Conservation (phyloP, 495 filamentous ascomycete species). For the Podospora pseudocomata region DNA sequence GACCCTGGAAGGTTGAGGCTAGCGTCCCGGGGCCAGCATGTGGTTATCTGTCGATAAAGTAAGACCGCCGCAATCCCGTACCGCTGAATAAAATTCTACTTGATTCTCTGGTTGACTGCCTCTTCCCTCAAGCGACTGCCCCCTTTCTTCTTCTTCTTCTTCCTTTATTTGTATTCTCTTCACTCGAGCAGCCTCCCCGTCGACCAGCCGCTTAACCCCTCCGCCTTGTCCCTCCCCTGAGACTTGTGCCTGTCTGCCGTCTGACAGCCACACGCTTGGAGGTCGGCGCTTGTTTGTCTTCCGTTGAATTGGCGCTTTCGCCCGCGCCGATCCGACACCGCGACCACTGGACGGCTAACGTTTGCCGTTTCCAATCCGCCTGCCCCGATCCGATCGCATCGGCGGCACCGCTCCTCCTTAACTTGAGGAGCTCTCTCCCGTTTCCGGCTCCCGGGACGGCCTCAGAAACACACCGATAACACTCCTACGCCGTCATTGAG, state of each 20-base stretch:
- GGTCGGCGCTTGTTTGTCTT: constrained; percentile 8
- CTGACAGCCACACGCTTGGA: neutral
- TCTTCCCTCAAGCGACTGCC: neutral
- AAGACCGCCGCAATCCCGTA: neutral
- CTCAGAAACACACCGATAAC: neutral
- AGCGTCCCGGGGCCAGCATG: constrained; percentile 1
- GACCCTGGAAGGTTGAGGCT: constrained; percentile 1
- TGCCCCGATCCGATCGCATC: constrained; percentile 12
- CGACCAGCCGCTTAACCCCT: neutral
- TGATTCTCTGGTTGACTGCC: neutral
- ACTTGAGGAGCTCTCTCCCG: neutral
- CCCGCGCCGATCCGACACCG: constrained; percentile 8
- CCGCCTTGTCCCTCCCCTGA: neutral
- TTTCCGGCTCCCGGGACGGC: neutral
- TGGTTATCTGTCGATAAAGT: constrained; percentile 17
- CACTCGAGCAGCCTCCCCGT: neutral
- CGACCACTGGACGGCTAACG: constrained; percentile 16
- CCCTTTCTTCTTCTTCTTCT: neutral
- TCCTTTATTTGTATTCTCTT: neutral
- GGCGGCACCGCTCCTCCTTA: neutral
- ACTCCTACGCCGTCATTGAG: neutral
- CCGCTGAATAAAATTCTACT: constrained; percentile 16
- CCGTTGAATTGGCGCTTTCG: constrained; percentile 10
- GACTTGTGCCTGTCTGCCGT: neutral
- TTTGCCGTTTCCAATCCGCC: constrained; percentile 16